These are phyloP conservation scores for Seiridium unicorne DNA, from an alignment of 2,329 filamentous ascomycete genomes.

Conservation along the genomic window DNA sequence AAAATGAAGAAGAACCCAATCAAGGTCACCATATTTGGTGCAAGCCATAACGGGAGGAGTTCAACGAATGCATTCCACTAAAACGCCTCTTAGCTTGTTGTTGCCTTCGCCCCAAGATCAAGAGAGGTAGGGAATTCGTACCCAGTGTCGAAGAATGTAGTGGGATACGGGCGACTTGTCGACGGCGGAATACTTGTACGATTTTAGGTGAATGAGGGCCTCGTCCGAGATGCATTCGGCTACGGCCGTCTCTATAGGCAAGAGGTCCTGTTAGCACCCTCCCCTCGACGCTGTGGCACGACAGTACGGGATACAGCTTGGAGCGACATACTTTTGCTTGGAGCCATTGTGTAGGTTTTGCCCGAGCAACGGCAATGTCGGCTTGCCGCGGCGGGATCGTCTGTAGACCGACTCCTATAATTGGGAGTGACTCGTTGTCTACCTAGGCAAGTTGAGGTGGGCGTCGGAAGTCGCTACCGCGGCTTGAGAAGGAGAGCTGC, in stretches of 20 bases:
- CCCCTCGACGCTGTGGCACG: background rate
- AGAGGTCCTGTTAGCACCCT: background rate
- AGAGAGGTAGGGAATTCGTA: constrained; percentile 47
- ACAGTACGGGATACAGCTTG: background rate
- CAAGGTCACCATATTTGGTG: constrained; percentile 96
- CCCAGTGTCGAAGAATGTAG: constrained; percentile 93
- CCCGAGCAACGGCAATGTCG: background rate
- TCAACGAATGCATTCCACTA: constrained; percentile 98
- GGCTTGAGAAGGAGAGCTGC: background rate
- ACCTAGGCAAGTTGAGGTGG: too few species aligned
- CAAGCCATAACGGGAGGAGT: constrained; percentile 90
- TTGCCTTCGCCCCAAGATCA: constrained; percentile 10
- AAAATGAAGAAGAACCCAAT: constrained; percentile 94
- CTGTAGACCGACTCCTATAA: background rate
- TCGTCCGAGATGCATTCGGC: constrained; percentile 84
- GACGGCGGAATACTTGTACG: constrained; percentile 96
- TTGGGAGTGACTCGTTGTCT: background rate
- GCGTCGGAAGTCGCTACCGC: background rate
- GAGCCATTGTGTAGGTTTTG: background rate
- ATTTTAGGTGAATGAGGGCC: constrained; percentile 84
- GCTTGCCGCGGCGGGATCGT: background rate
- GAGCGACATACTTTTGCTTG: constrained; percentile 1
- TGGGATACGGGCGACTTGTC: constrained; percentile 93
- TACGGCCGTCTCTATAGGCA: constrained; percentile 47
- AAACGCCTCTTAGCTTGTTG: constrained; percentile 21